Evolutionary conservation across 1,139 yeast genomes (phyloP).

Genomic region (Meyerozyma elateridarum): DNA sequence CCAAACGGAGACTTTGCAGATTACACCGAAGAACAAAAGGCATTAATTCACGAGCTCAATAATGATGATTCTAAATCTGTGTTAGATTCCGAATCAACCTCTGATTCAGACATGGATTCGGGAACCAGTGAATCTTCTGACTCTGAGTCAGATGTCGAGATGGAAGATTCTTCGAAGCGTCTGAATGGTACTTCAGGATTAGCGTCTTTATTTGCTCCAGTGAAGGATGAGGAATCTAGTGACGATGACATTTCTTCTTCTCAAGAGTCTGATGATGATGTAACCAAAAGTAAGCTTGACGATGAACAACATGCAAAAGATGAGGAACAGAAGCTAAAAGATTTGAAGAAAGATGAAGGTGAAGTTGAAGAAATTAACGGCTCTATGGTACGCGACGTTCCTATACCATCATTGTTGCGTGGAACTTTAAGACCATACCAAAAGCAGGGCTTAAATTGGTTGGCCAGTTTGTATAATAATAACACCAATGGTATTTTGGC

Average conservation of each 20-base stretch:
- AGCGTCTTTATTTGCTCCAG: slow-evolving; percentile 18
- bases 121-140: slow-evolving; percentile 14
- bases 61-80: slow-evolving; percentile 13
- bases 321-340: slow-evolving; percentile 7
- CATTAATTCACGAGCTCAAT: slow-evolving; percentile 22
- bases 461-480: slow-evolving; percentile 88
- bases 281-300: slow-evolving; percentile 16
- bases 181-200: slow-evolving; percentile 13
- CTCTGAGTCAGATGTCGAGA: slow-evolving; percentile 13
- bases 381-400: slow-evolving; percentile 60
- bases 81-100: slow-evolving; percentile 10
- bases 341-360: slow-evolving; percentile 10
- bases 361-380: slow-evolving; percentile 39
- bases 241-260: slow-evolving; percentile 8
- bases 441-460: slow-evolving; percentile 95
- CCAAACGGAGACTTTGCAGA: slow-evolving; percentile 12
- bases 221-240: slow-evolving; percentile 11
- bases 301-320: slow-evolving; percentile 13
- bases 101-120: slow-evolving; percentile 21
- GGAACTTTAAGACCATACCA: slow-evolving; percentile 90
- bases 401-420: slow-evolving; percentile 59
- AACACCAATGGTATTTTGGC: slow-evolving; percentile 96
- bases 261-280: slow-evolving; percentile 11
- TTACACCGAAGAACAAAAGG: slow-evolving; percentile 33
- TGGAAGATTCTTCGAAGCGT: slow-evolving; percentile 6